Base-by-base conservation (phyloP, 345 rosid species). In the Linum tenue region DNA sequence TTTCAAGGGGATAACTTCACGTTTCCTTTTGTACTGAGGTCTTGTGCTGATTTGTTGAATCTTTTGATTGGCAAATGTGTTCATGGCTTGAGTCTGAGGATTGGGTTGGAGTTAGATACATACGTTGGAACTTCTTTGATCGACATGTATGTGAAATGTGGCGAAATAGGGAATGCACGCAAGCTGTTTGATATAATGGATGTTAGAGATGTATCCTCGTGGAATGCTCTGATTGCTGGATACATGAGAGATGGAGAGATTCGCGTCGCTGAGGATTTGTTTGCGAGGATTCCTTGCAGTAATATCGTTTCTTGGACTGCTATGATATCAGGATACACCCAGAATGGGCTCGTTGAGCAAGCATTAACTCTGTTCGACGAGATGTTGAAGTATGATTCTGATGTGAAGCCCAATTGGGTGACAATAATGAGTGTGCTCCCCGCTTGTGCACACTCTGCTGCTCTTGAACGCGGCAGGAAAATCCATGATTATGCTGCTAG, bases 111-210 rank as follows among this genome's bases (percentile, higher is more conserved):
- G 36, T 57, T 57, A 15, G 60, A 57, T 57, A 17, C 3, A 35
- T 57, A 14, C 35, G 60, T 57, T 15, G 60, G 36, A 5, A 57
- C 60, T 48, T 42, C 68, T 2, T 66, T 70, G 38, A 50, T 70
- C 3, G 73, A 70, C 31, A 70, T 70, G 73, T 70, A 70, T 39
- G 48, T 64, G 39, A 70, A 64, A 58, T 70, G 73, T 58, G 73
- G 73, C 10, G 16, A 63, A 43, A 2, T 57, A 39, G 37, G 36
- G 39, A 56, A 57, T 37, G 68, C 58, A 0, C 64, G 56, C 3
- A 64, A 60, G 15, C 38, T 70, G 57, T 64, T 70, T 64, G 40
- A 63, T 70, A 56, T 39, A 15, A 70, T 70, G 64, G 31, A 22
- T 17, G 60, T 57, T 17, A 57, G 60, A 57, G 60, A 57, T 57